phyloP scores from a whole-genome alignment of 805 yeast genomes.

The Ogataea pignaliae region DNA sequence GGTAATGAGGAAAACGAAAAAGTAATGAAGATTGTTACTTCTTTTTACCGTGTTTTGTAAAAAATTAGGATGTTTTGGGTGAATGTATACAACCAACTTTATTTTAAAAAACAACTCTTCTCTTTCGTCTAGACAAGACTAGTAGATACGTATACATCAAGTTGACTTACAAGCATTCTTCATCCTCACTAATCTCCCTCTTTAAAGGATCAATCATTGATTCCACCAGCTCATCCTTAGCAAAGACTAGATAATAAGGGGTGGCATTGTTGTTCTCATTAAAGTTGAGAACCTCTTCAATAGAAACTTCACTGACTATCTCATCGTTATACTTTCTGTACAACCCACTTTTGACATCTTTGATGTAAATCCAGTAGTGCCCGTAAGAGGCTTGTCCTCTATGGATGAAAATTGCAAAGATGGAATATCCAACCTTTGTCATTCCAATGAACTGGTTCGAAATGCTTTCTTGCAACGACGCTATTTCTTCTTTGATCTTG shows the following conservation, averaged over 20 bases:
- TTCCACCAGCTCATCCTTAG: conserved; percentile 54
- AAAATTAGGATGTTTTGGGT: no score
- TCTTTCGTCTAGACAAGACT: no score
- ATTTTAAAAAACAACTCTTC: no score
- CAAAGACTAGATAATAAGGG: conserved; percentile 87
- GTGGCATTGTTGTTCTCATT: conserved; percentile 77
- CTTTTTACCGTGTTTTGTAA: no score
- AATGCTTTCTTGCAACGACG: conserved; percentile 43
- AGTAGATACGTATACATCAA: background rate
- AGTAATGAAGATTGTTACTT: no score
- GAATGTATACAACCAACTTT: background rate
- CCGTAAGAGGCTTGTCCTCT: conserved; percentile 96
- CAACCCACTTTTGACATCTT: conserved; percentile 60
- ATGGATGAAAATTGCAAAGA: conserved; percentile 91
- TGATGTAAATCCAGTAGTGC: conserved; percentile 94
- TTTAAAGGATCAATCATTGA: conserved; percentile 59
- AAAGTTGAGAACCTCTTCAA: conserved; percentile 63
- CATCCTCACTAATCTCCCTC: conserved; percentile 33
- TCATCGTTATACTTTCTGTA: conserved; percentile 95
- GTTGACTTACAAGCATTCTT: no score
- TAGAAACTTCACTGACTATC: conserved; percentile 75
- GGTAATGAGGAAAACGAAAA: no score
- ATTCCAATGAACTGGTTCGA: conserved; percentile 58
- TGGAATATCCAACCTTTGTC: conserved; percentile 64
- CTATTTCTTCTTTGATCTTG: conserved; percentile 34